phyloP scores from a whole-genome alignment of 1,284 basidiomycete genomes.

The Porogramme epimiltina region DNA sequence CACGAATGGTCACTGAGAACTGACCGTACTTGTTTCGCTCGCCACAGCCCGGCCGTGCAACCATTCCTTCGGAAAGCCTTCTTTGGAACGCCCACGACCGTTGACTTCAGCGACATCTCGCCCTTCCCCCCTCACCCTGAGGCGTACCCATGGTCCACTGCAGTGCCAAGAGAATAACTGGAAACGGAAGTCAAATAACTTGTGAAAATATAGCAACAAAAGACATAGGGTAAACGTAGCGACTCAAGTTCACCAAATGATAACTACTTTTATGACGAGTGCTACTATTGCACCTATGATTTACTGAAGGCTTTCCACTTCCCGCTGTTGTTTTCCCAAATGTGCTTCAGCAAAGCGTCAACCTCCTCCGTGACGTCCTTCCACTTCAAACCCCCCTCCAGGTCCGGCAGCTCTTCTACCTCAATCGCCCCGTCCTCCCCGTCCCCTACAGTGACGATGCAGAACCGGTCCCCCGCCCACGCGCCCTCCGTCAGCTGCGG shows the following conservation, averaged over 20 bases:
- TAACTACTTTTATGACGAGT: background rate
- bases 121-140: conserved; percentile 14
- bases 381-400: conserved; percentile 2
- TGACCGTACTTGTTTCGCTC: background rate
- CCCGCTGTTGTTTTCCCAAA: conserved; percentile 5
- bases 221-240: no score
- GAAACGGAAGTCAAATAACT: no score
- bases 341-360: conserved; percentile 3
- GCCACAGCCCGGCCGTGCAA: conserved; percentile 8
- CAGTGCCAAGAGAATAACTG: background rate
- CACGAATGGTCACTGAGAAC: no score
- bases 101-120: conserved; percentile 17
- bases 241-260: no score
- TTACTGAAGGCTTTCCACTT: background rate
- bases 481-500: conserved; percentile 2
- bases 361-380: conserved; percentile 8
- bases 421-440: no score
- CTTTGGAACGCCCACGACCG: conserved; percentile 11
- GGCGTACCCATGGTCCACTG: conserved; percentile 14
- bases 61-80: conserved; percentile 13
- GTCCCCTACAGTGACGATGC: conserved; percentile 1
- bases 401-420: background rate
- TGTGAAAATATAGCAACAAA: no score
- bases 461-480: conserved; percentile 15
- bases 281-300: background rate